Conservation (phyloP, 208 protist genomes). For the Herpetomonas muscarum region DNA sequence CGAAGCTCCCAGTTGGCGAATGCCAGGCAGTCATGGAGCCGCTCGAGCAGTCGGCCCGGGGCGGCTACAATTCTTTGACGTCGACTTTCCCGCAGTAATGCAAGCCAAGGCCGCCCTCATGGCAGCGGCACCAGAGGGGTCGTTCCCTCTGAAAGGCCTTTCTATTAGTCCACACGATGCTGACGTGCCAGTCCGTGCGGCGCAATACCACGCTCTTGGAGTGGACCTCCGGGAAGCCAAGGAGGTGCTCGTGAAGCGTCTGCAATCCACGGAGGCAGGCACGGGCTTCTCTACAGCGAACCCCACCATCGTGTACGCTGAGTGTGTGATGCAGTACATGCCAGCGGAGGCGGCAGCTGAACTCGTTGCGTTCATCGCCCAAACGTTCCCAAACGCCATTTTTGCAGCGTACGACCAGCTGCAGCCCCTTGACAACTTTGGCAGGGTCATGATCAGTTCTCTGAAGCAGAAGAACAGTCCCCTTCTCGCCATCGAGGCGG, state of each 20-base stretch:
- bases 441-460: constrained; percentile 63
- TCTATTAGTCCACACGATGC: neutral
- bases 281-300: constrained; percentile 24
- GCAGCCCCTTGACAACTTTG: constrained; percentile 77
- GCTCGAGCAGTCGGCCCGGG: constrained; percentile 4
- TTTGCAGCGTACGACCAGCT: constrained; percentile 86
- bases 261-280: constrained; percentile 11
- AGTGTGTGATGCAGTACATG: constrained; percentile 93
- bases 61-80: constrained; percentile 65
- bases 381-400: constrained; percentile 45
- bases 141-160: constrained; percentile 21
- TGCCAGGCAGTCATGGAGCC: neutral
- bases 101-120: constrained; percentile 66
- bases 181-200: constrained; percentile 12
- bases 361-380: constrained; percentile 50
- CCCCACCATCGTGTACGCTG: constrained; percentile 84
- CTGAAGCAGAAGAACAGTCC: constrained; percentile 69
- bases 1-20: neutral
- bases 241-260: constrained; percentile 28
- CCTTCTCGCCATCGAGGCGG: constrained; percentile 56
- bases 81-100: constrained; percentile 84
- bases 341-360: constrained; percentile 35
- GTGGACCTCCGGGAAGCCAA: constrained; percentile 64
- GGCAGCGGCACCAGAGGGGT: constrained; percentile 36
- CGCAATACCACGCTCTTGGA: constrained; percentile 60